Base-by-base conservation (phyloP, 305 asterid species). In the Striga hermonthica region DNA sequence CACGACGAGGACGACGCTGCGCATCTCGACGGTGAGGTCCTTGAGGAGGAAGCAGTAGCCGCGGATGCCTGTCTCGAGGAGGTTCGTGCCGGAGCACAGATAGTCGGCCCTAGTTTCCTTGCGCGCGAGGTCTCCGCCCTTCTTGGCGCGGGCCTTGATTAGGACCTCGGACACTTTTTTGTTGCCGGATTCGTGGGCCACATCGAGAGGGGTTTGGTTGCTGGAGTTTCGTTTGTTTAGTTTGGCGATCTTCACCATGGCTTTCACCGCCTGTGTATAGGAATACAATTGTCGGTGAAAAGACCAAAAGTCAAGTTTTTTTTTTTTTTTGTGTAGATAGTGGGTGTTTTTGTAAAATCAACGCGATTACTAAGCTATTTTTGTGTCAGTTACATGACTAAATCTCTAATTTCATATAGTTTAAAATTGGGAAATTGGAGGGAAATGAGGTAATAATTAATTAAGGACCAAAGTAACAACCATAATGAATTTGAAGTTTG, bases 1-100 rank as follows among this genome's bases (percentile, higher is more conserved):
- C 0, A 72, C 75, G 10, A 78, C 77, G 1, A 74, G 52, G 34
- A 74, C 40, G 40, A 57, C 39, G 59, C 68, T 74, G 28, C 79
- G 72, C 72, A 66, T 60, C 3, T 64, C 50, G 56, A 48, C 5
- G 6, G 47, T 37, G 0, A 47, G 38, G 0, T 66, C 73, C 12
- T 34, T 62, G 62, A 47, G 13, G 43, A 65, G 0, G 38, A 65
- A 52, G 6, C 10, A 52, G 49, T 53, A 66, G 5, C 60, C 10
- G 2, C 72, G 64, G 7, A 57, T 7, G 0, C 13, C 31, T 10
- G 4, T 4, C 50, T 41, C 55, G 6, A 10, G 9, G 35, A 14
- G 2, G 5, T 12, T 57, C 2, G 13, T 0, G 0, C 0, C 3
- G 48, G 72, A 67, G 31, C n/a, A 0, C 34, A 73, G 3, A 14